A percentile compares a stretch with the other conserved stretches of the same genome.
Conservation (phyloP, 306 rosid genomes). For the Prunus padus region DNA sequence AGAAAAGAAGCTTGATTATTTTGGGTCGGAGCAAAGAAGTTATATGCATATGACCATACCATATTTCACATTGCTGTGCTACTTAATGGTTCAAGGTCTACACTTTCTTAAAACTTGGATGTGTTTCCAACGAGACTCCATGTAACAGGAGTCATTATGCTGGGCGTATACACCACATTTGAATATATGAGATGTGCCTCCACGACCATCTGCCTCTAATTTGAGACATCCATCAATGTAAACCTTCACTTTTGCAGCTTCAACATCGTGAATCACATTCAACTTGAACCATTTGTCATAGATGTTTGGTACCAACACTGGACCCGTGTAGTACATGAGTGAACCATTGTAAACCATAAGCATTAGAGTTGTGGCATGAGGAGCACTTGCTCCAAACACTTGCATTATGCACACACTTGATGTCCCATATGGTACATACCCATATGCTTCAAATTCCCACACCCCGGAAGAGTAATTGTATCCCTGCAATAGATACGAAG, state of each 20-base stretch:
- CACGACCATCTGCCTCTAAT: slow-evolving; percentile 31
- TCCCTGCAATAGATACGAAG: slow-evolving; percentile 23
- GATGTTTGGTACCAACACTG: slow-evolving; percentile 28
- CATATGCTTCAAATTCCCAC: slow-evolving; percentile 59
- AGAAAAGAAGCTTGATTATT: background rate
- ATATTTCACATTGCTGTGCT: background rate
- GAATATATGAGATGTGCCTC: slow-evolving; percentile 24
- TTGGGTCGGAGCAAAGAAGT: too few relatives aligned
- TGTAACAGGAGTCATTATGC: slow-evolving; percentile 1
- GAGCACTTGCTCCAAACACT: slow-evolving; percentile 45
- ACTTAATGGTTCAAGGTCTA: background rate
- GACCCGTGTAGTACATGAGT: slow-evolving; percentile 24
- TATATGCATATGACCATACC: too few relatives aligned
- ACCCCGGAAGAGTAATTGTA: slow-evolving; percentile 39
- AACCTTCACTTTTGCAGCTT: slow-evolving; percentile 39
- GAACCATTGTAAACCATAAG: slow-evolving; percentile 43
- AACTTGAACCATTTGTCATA: slow-evolving; percentile 37
- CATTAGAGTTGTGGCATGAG: slow-evolving; percentile 36
- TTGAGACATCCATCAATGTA: slow-evolving; percentile 29
- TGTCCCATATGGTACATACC: slow-evolving; percentile 44
- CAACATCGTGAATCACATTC: slow-evolving; percentile 50
- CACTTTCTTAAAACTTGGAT: slow-evolving; percentile 4
- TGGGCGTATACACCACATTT: slow-evolving; percentile 33
- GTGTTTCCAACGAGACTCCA: slow-evolving; percentile 31
- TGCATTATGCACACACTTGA: slow-evolving; percentile 44